A percentile compares a stretch with the other conserved stretches of the same genome.
Evolutionary conservation across 768 basidiomycete species (phyloP).

Genomic region (Suillus lakei): DNA sequence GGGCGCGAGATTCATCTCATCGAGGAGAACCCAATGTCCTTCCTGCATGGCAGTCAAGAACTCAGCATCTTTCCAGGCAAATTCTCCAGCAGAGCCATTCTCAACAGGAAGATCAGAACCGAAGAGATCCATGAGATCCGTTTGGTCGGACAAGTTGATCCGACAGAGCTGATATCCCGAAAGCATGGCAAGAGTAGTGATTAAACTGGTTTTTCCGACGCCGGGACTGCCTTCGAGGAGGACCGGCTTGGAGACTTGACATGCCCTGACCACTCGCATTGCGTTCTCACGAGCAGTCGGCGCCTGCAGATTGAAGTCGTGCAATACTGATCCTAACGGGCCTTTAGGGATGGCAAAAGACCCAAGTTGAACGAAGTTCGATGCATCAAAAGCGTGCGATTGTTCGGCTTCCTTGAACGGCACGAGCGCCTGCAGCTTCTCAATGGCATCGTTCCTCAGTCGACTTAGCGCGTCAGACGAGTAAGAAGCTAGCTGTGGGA

Average conservation of each 20-base stretch:
- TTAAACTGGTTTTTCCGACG: constrained; percentile 95
- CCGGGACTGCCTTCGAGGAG: constrained; percentile 97
- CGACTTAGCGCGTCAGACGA: constrained; percentile 59
- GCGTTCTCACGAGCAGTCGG: constrained; percentile 91
- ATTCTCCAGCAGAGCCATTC: constrained; percentile 88
- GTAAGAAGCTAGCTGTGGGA: constrained; percentile 73
- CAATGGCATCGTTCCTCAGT: constrained; percentile 63
- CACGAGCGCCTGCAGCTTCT: constrained; percentile 59
- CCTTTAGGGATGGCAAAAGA: constrained; percentile 76
- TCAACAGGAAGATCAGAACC: constrained; percentile 96
- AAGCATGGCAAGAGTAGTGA: constrained; percentile 83
- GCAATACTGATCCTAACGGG: constrained; percentile 34
- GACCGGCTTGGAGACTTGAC: constrained; percentile 89
- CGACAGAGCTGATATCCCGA: constrained; percentile 82
- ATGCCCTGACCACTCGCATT: constrained; percentile 86
- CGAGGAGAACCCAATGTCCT: constrained; percentile 97
- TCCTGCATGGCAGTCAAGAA: constrained; percentile 91
- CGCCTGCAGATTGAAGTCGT: constrained; percentile 79
- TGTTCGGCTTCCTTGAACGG: constrained; percentile 43
- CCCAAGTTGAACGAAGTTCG: constrained; percentile 61
- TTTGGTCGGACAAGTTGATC: constrained; percentile 98
- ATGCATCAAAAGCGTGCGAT: constrained; percentile 37
- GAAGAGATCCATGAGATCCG: constrained; percentile 94
- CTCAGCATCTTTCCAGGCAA: constrained; percentile 97
- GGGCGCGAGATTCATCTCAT: constrained; percentile 99